Evolutionary conservation across 139 green algal species (phyloP), one percentile per base, ranked within the genome.

Genomic region (Trebouxia sp.): DNA sequence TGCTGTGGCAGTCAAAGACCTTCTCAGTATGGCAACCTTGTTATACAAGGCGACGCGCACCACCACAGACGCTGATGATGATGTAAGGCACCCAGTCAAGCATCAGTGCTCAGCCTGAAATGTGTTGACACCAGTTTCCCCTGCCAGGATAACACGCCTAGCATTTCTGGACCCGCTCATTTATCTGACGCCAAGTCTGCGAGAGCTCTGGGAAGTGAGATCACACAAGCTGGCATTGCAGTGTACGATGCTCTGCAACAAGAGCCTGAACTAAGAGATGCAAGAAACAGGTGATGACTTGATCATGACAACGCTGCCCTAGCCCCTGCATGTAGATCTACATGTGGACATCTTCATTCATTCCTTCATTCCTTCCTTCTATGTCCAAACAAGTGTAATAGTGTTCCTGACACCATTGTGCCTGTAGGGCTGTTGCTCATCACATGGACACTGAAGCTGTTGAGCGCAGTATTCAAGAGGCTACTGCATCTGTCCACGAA

Each of bases 1-100:
- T 74, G 89, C 85, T 12, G 38, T 84, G 7, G 92, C 94, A 30
- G 92, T 95, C 4, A 87, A 88, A 51, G 94, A 98, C 83, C 81
- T 98, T 47, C 84, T 93, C 0, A 95, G 95, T 56, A 80, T 97
- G 12, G 93, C 94, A 3, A 80, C 66, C 32, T 42, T 97, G 76
- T 88, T 97, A n/a, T 89, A 92, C 83, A 84, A 88, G 12, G 92
- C 93, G 0, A 92, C 86, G 24, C 76, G 85, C 26, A 91, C 88
- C 30, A 85, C 88, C 26, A 62, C 69, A 0, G 66, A 82, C 10
- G n/a, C n/a, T n/a, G 75, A 83, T 6, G 90, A 89, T 9, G 43
- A 82, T 39, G 69, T 77, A 26, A 6, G 15, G 47, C 20, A 17
- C 47, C 14, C 20, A 26, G 47, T 53, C n/a, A n/a, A n/a, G n/a